Conservation (phyloP, 768 basidiomycete genomes). For the Xerocomellus chrysenteron region DNA sequence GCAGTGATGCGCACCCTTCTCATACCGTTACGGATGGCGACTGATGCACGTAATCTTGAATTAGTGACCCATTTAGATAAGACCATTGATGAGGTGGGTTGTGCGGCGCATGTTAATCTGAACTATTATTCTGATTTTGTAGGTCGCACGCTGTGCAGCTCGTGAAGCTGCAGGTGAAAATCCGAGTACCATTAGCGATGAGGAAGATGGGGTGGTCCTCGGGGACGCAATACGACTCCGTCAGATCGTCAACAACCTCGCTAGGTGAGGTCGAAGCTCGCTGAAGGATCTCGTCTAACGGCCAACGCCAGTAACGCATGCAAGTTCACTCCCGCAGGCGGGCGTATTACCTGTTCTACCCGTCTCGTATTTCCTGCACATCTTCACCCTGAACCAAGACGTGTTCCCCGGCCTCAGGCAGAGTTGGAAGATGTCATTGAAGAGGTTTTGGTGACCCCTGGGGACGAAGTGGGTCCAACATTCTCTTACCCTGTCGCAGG, state of each 20-base stretch:
- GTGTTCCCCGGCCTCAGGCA: neutral
- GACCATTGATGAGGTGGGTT: constrained; percentile 56
- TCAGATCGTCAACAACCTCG: constrained; percentile 82
- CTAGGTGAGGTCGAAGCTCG: constrained; percentile 45
- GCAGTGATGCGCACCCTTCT: constrained; percentile 74
- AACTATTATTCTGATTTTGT: neutral
- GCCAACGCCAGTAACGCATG: constrained; percentile 59
- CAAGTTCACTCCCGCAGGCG: constrained; percentile 74
- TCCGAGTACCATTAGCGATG: constrained; percentile 16
- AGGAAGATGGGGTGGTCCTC: constrained; percentile 66
- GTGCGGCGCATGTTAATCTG: neutral
- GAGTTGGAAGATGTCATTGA: constrained; percentile 19
- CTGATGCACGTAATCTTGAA: constrained; percentile 63
- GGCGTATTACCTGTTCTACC: constrained; percentile 66
- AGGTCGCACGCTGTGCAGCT: constrained; percentile 60
- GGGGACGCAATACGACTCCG: constrained; percentile 82
- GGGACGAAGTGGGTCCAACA: constrained; percentile 34
- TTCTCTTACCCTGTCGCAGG: neutral
- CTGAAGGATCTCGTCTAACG: neutral
- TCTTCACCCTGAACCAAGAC: constrained; percentile 12
- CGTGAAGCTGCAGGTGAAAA: constrained; percentile 59
- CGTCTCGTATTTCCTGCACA: constrained; percentile 45
- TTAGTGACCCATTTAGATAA: constrained; percentile 69
- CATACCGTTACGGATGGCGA: constrained; percentile 64
- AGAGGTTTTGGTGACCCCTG: constrained; percentile 27